Conservation (phyloP, 192 early-diverging fungal genomes). For the Coemansia javaensis region DNA sequence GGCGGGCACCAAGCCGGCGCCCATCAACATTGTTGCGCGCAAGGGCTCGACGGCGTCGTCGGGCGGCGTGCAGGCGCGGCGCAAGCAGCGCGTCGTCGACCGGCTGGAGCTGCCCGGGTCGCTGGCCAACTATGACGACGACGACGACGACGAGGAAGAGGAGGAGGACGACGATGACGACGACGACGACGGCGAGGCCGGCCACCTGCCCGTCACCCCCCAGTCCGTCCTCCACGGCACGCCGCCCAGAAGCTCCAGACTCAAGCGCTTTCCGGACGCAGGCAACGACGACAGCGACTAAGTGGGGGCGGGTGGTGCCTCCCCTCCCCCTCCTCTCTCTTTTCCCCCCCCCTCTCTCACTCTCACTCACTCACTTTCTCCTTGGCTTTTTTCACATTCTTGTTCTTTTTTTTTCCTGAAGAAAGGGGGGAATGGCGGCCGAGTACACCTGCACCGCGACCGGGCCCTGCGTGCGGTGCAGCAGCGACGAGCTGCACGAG, state of each 20-base stretch:
- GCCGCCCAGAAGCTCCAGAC: constrained; percentile 31
- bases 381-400: too few species aligned
- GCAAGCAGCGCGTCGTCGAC: constrained; percentile 16
- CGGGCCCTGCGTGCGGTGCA: too few species aligned
- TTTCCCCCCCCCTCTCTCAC: too few species aligned
- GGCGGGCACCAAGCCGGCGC: background rate
- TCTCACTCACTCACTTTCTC: too few species aligned
- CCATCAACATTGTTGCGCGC: background rate
- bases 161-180: constrained; percentile 39
- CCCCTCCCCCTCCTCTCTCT: constrained; percentile 2
- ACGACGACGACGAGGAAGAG: constrained; percentile 28
- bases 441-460: too few species aligned
- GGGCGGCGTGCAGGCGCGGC: background rate
- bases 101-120: constrained; percentile 16
- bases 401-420: too few species aligned
- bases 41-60: background rate
- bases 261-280: constrained; percentile 14
- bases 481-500: too few species aligned
- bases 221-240: constrained; percentile 34
- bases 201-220: constrained; percentile 2
- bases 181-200: constrained; percentile 2
- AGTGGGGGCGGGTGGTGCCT: too few species aligned
- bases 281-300: too few species aligned
- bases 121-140: constrained; percentile 18
- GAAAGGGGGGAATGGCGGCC: too few species aligned